Conservation (phyloP, 2,329 filamentous ascomycete genomes). For the Ophiobolus disseminans region DNA sequence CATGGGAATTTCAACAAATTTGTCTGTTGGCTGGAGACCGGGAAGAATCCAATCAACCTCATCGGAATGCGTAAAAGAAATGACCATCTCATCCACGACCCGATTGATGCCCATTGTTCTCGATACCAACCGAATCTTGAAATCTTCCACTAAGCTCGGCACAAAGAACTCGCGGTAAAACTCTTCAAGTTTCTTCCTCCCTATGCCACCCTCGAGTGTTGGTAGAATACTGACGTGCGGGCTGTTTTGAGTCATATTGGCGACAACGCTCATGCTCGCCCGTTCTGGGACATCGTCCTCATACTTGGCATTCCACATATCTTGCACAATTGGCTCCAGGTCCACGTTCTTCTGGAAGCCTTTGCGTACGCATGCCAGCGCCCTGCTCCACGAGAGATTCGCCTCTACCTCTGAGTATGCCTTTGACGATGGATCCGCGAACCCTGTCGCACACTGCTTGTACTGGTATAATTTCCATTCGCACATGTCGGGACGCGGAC, state of each 20-base stretch:
- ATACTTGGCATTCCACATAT: conserved; percentile 46
- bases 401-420: conserved; percentile 52
- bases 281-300: conserved; percentile 40
- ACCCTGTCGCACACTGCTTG: conserved; percentile 46
- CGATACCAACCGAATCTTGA: conserved; percentile 61
- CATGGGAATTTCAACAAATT: conserved; percentile 62
- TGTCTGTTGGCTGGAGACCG: conserved; percentile 62
- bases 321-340: conserved; percentile 41
- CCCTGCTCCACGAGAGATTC: conserved; percentile 53
- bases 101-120: conserved; percentile 64
- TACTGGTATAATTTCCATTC: conserved; percentile 52
- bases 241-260: conserved; percentile 42
- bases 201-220: conserved; percentile 54
- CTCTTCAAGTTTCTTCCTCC: conserved; percentile 49
- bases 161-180: conserved; percentile 67
- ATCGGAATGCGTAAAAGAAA: conserved; percentile 63
- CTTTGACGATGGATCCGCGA: conserved; percentile 51
- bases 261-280: conserved; percentile 38
- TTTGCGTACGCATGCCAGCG: conserved; percentile 47
- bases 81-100: conserved; percentile 65
- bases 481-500: conserved; percentile 40
- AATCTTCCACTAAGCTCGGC: conserved; percentile 59
- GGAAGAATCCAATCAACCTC: conserved; percentile 66
- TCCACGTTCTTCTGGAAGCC: conserved; percentile 47
- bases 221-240: conserved; percentile 50